A percentile compares a stretch with the other conserved stretches of the same genome.
Conservation (phyloP, 2,329 filamentous ascomycete genomes). For the Massarina eburnea region DNA sequence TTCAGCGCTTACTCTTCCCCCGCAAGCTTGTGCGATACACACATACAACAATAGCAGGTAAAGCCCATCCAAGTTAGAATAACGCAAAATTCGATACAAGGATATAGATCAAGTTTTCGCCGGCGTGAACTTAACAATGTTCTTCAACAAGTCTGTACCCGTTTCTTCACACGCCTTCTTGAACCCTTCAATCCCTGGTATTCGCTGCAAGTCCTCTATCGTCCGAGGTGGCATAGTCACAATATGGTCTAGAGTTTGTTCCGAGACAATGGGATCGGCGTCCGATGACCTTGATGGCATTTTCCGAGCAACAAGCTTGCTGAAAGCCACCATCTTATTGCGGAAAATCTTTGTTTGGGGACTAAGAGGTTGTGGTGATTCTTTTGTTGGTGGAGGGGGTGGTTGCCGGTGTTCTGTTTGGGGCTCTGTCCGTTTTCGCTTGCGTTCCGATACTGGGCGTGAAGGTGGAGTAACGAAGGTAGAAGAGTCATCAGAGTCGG, state of each 20-base stretch:
- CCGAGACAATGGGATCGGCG: constrained; percentile 20
- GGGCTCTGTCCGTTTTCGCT: constrained; percentile 30
- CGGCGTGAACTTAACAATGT: constrained; percentile 28
- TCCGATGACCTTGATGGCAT: constrained; percentile 5
- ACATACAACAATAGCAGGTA: no score
- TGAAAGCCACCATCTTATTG: constrained; percentile 36
- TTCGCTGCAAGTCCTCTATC: constrained; percentile 22
- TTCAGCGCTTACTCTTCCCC: no score
- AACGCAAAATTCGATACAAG: no score
- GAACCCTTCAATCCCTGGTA: constrained; percentile 28
- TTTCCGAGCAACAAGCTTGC: constrained; percentile 24
- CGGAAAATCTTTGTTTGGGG: constrained; percentile 18
- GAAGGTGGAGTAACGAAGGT: constrained; percentile 18
- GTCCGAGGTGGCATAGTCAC: constrained; percentile 20
- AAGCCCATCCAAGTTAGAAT: no score
- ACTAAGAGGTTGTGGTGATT: constrained; percentile 3
- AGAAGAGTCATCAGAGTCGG: constrained; percentile 15
- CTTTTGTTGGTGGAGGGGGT: background rate
- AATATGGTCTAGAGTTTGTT: constrained; percentile 24
- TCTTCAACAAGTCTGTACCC: constrained; percentile 25
- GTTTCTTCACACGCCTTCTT: constrained; percentile 20
- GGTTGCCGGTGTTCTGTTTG: background rate
- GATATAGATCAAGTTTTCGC: no score
- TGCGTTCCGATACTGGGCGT: constrained; percentile 15
- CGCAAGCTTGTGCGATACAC: no score